These are phyloP conservation scores for Ramularia endophylla DNA, from an alignment of 2,329 filamentous ascomycete genomes.

Conservation along the genomic window DNA sequence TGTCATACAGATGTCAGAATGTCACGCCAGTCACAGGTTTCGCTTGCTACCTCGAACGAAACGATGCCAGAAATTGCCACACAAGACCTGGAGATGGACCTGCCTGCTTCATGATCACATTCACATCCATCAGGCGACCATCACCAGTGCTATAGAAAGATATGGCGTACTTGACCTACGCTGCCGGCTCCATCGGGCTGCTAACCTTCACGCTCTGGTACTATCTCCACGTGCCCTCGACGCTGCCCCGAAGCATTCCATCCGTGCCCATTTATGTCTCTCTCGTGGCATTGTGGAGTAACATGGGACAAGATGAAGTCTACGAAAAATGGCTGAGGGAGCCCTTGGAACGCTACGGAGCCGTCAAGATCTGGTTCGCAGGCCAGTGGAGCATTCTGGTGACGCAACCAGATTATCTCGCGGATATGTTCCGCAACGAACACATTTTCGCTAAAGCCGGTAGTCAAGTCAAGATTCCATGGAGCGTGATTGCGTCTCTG, in stretches of 20 bases:
- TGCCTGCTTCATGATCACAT: no score
- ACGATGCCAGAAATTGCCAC: no score
- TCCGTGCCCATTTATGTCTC: constrained; percentile 6
- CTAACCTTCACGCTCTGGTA: no score
- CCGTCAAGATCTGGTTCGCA: constrained; percentile 8
- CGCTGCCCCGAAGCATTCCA: constrained; percentile 5
- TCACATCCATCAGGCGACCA: no score
- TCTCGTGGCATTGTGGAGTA: constrained; percentile 2
- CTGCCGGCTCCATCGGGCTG: no score
- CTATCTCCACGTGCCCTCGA: no score
- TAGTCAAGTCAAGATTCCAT: constrained; percentile 7
- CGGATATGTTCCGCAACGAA: constrained; percentile 5
- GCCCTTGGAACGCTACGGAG: constrained; percentile 1
- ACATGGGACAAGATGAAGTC: constrained; percentile 3
- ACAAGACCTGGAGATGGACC: no score
- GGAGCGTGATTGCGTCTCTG: constrained; percentile 5
- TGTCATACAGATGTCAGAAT: no score
- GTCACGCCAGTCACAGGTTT: no score
- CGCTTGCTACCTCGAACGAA: no score
- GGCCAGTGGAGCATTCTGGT: constrained; percentile 7
- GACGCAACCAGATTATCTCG: not conserved
- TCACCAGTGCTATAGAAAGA: no score
- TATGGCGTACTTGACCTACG: no score
- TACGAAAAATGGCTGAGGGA: constrained; percentile 3
- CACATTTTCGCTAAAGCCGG: constrained; percentile 4